Evolutionary conservation across 208 protist genomes (phyloP).

Genomic region (Trypanosoma rangeli): DNA sequence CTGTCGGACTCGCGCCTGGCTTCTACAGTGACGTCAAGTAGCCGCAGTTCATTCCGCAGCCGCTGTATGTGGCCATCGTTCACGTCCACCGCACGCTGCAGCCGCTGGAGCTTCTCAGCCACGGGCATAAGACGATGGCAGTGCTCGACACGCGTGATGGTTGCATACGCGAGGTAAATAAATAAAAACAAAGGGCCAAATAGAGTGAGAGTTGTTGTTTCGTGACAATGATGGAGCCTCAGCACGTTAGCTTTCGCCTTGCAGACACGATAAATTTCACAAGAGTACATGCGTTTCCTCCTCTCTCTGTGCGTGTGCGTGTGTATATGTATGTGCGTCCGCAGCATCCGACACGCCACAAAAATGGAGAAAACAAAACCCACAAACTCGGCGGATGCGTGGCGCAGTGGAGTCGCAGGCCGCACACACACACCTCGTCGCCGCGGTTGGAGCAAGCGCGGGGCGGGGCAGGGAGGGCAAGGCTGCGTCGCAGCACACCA

Average conservation of each 20-base stretch:
- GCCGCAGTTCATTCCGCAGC: slow-evolving; percentile 9
- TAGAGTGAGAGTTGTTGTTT: background rate
- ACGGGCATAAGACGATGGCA: background rate
- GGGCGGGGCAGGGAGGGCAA: background rate
- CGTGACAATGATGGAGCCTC: background rate
- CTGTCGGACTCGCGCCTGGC: background rate
- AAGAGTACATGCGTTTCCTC: too few relatives aligned
- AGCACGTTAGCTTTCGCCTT: background rate
- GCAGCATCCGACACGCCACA: too few relatives aligned
- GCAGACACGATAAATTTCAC: too few relatives aligned
- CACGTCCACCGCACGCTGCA: background rate
- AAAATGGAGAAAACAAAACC: too few relatives aligned
- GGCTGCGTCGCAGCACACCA: background rate
- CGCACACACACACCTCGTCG: too few relatives aligned
- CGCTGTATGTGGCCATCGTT: slow-evolving; percentile 2
- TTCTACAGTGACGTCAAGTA: background rate
- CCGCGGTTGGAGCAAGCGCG: too few relatives aligned
- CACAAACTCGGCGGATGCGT: too few relatives aligned
- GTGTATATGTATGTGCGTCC: too few relatives aligned
- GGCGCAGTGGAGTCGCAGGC: too few relatives aligned
- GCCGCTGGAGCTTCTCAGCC: slow-evolving; percentile 15
- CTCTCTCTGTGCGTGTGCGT: too few relatives aligned
- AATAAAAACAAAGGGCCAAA: background rate
- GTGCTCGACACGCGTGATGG: background rate
- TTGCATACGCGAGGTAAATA: too few relatives aligned